Base-by-base conservation (phyloP, 805 yeast species). In the Pichia gijzeniarum region DNA sequence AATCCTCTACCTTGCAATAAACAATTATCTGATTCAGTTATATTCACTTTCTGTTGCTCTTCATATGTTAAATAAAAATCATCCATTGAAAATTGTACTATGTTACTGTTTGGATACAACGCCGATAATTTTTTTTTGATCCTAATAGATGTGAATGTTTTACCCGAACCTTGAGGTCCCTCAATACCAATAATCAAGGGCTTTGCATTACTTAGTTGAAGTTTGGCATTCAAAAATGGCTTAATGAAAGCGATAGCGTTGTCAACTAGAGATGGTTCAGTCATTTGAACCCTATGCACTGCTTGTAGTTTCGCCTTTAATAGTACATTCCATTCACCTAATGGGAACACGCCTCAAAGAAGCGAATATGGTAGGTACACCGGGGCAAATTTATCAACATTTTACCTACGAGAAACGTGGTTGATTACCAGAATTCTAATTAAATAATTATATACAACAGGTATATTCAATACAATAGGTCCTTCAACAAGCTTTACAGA, bases 81-180 rank as follows among this genome's bases (percentile, higher is more conserved):
- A 64, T 91, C 99, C 54, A 89, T 75, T 47, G 95, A 90, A 39
- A 85, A 64, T 22, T 68, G 73, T 2, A 76, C 65, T 2, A 75
- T 59, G 5, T 57, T 63, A 20, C 71, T 55, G 1, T 55, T 43
- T 1, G 75, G 74, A 51, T 65, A 71, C 30, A 53, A 40, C 14
- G 48, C 40, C 16, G 58, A 47, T 16, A 82, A 54, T 38, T 65
- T 52, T 1, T 50, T 39, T 2, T 62, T 57, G 4, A 83, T 54
- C 33, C 69, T 62, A 1, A 60, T 56, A 0, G 86, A 71, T 2
- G 80, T 63, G 48, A 69, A 80, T 3, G 86, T 73, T 60, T 85
- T 85, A 0, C 95, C 95, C 2, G 85, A 78, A 0, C 95, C 95
- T 59, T 85, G 95, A 1, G 90, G 87, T 0, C 88, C 89, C 43